phyloP scores from a whole-genome alignment of 257 asterid species.

The Marsdenia floribunda region DNA sequence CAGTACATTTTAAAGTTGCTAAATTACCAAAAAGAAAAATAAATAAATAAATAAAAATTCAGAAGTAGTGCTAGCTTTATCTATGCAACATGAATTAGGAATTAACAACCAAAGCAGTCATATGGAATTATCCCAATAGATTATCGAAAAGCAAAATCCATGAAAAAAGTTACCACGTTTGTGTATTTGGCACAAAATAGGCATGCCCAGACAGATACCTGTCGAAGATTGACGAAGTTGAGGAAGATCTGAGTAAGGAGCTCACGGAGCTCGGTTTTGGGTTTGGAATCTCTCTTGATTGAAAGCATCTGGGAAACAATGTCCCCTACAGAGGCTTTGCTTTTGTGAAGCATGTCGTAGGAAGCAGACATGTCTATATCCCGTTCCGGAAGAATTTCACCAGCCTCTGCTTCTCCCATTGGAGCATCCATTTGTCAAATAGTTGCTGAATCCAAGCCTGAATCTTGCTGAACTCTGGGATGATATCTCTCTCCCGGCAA shows the following conservation, averaged over 20 bases:
- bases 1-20: neutral
- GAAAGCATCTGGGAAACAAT: conserved; percentile 69
- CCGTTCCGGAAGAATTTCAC: conserved; percentile 87
- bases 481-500: neutral
- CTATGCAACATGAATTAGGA: neutral
- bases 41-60: too few relatives aligned
- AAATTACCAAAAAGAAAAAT: neutral
- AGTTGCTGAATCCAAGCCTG: neutral
- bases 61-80: neutral
- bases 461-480: neutral
- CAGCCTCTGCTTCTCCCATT: conserved; percentile 93
- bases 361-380: conserved; percentile 63
- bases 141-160: neutral
- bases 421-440: conserved; percentile 36
- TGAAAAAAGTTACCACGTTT: neutral
- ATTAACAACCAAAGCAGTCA: neutral
- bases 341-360: conserved; percentile 53
- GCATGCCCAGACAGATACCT: conserved; percentile 39
- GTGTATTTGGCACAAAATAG: neutral
- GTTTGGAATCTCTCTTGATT: conserved; percentile 49
- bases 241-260: conserved; percentile 73
- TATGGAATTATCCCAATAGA: too few relatives aligned
- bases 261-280: conserved; percentile 66
- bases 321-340: conserved; percentile 72
- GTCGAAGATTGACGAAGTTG: conserved; percentile 82